Evolutionary conservation across 2,329 filamentous ascomycete species (phyloP).

Genomic region (Colletotrichum agaves): DNA sequence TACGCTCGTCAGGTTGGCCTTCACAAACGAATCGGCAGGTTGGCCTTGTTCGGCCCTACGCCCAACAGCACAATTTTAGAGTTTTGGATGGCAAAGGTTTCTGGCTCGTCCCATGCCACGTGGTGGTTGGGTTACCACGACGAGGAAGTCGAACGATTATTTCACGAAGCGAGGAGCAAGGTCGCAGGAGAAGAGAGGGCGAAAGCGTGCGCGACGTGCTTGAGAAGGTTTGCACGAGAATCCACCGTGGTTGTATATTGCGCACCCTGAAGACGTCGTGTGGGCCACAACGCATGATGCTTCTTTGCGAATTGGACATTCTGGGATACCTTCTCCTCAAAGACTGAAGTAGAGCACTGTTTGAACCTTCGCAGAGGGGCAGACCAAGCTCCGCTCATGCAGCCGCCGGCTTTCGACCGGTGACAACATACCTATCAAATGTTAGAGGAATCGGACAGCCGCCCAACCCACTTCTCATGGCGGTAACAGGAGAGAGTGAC

Average conservation of each 20-base stretch:
- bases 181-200: not conserved
- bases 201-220: not conserved
- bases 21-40: constrained; percentile 11
- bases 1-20: constrained; percentile 24
- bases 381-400: not conserved
- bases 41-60: constrained; percentile 18
- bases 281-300: not conserved
- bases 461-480: not conserved
- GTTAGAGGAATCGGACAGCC: not conserved
- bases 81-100: constrained; percentile 20
- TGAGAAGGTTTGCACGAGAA: constrained; percentile 14
- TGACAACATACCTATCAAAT: constrained; percentile 19
- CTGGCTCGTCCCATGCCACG: constrained; percentile 8
- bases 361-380: accelerated
- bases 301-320: constrained; percentile 5
- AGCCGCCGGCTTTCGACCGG: constrained; percentile 6
- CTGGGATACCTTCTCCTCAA: not conserved
- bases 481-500: not conserved
- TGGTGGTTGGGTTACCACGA: constrained; percentile 28
- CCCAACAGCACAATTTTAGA: constrained; percentile 21
- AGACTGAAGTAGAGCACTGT: not conserved
- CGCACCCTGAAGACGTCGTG: constrained; percentile 20
- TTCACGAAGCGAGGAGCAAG: not conserved
- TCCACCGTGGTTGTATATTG: constrained; percentile 17
- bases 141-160: constrained; percentile 1